phyloP scores from a whole-genome alignment of 805 yeast genomes.

The Spencermartinsiella europaea region DNA sequence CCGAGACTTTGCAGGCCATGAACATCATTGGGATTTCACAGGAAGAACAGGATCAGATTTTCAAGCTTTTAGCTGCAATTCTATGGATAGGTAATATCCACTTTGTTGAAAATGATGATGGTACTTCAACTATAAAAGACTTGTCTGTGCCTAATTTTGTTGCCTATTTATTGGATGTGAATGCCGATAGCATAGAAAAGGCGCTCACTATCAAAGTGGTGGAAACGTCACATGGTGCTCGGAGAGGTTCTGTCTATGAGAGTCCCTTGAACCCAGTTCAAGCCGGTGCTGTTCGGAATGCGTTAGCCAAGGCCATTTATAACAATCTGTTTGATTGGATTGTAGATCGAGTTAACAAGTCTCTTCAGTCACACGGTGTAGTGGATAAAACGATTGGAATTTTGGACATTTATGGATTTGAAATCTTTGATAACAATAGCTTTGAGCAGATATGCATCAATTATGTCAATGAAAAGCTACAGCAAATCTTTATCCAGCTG shows the following conservation, averaged over 20 bases:
- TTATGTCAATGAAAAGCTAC: constrained; percentile 91
- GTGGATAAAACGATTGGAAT: constrained; percentile 76
- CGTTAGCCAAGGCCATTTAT: constrained; percentile 90
- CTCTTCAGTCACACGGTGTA: constrained; percentile 51
- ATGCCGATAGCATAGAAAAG: constrained; percentile 56
- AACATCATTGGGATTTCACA: constrained; percentile 74
- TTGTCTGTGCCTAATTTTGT: constrained; percentile 90
- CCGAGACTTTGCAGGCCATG: constrained; percentile 85
- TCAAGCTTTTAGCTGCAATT: constrained; percentile 75
- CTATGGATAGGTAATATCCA: constrained; percentile 93
- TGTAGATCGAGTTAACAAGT: constrained; percentile 80
- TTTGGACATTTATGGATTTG: constrained; percentile 93
- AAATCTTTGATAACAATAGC: constrained; percentile 89
- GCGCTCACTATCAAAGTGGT: constrained; percentile 75
- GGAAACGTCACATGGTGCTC: constrained; percentile 86
- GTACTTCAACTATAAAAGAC: constrained; percentile 78
- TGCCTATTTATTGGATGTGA: constrained; percentile 83
- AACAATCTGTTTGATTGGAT: constrained; percentile 95
- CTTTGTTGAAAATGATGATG: constrained; percentile 80
- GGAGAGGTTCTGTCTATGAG: constrained; percentile 89
- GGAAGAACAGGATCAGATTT: constrained; percentile 84
- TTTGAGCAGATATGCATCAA: constrained; percentile 95
- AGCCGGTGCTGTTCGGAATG: constrained; percentile 88
- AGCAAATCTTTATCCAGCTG: constrained; percentile 92
- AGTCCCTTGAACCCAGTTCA: constrained; percentile 89